Percentiles rank a stretch among this genome's conserved stretches.
Evolutionary conservation across 495 filamentous ascomycete species (phyloP).

Genomic region (Xylaria acuta): DNA sequence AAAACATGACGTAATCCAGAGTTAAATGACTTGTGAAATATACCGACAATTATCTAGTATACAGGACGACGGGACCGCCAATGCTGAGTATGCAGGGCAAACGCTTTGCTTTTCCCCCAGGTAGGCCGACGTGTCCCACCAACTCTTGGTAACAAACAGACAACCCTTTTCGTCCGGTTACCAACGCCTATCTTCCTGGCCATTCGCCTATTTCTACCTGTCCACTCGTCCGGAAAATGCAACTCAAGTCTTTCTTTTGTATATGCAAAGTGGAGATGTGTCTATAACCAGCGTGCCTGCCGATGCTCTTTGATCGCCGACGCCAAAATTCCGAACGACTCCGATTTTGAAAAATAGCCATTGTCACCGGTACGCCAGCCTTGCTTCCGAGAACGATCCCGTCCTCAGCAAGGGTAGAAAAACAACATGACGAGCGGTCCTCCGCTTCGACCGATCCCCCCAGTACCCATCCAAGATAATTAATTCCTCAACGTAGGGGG

Average conservation of each 20-base stretch:
- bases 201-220: slow-evolving; percentile 5
- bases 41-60: slow-evolving; percentile 12
- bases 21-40: not conserved
- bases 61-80: slow-evolving; percentile 6
- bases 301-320: slow-evolving; percentile 32
- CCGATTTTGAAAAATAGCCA: slow-evolving; percentile 13
- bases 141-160: slow-evolving; percentile 12
- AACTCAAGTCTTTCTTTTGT: slow-evolving; percentile 30
- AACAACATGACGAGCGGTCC: slow-evolving; percentile 28
- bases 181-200: slow-evolving; percentile 6
- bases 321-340: slow-evolving; percentile 19
- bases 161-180: slow-evolving; percentile 8
- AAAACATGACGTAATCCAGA: not conserved
- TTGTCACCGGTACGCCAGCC: slow-evolving; percentile 29
- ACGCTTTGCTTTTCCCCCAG: not conserved
- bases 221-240: slow-evolving; percentile 25
- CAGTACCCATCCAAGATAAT: slow-evolving; percentile 27
- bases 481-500: slow-evolving; percentile 41
- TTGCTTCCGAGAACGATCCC: slow-evolving; percentile 22
- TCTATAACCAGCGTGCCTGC: slow-evolving; percentile 41
- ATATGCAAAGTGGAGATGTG: slow-evolving; percentile 45
- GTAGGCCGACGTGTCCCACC: slow-evolving; percentile 5
- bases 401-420: slow-evolving; percentile 8
- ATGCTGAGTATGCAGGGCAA: not conserved
- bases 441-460: slow-evolving; percentile 37